A percentile compares a stretch with the other conserved stretches of the same genome.
phyloP scores from a whole-genome alignment of 169 alveolate species.

The Cystoisospora suis region DNA sequence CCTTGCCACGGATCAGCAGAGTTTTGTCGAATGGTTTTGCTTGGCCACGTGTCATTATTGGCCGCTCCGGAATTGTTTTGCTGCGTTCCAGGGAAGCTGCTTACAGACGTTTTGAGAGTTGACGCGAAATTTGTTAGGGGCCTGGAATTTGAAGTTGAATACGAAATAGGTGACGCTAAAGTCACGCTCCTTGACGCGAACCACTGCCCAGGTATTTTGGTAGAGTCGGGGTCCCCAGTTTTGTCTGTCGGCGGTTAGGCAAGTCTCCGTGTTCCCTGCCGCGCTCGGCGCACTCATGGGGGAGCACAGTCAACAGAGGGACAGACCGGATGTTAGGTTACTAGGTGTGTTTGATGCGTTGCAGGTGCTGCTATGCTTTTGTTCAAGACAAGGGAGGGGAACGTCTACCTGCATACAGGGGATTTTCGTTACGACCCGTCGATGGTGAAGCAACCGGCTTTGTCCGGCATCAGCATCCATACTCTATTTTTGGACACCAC shows the following conservation, averaged over 20 bases:
- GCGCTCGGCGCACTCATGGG: not conserved
- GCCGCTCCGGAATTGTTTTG: not conserved
- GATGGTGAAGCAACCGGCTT: constrained; percentile 9
- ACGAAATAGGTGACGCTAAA: not conserved
- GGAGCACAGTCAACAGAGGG: not conserved
- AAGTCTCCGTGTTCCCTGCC: not conserved
- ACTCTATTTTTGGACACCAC: constrained; percentile 47
- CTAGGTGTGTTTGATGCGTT: not conserved
- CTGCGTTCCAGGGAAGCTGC: not conserved
- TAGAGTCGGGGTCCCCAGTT: too few species aligned
- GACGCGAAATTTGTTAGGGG: not conserved
- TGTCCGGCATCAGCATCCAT: not conserved
- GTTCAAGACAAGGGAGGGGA: not conserved
- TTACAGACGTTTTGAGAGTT: not conserved
- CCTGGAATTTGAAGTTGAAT: constrained; percentile 19
- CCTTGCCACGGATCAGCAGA: too few species aligned
- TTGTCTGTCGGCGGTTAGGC: not conserved
- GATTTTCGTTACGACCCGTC: constrained; percentile 49
- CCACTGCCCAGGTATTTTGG: constrained; percentile 53
- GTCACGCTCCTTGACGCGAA: constrained; percentile 48
- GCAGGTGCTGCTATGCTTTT: constrained; percentile 56
- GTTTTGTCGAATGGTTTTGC: too few species aligned
- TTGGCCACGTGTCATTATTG: not conserved
- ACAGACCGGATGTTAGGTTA: not conserved
- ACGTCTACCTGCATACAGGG: constrained; percentile 32